Evolutionary conservation across 2,329 filamentous ascomycete genomes (phyloP).

Genomic region (Aspergillus melleus): DNA sequence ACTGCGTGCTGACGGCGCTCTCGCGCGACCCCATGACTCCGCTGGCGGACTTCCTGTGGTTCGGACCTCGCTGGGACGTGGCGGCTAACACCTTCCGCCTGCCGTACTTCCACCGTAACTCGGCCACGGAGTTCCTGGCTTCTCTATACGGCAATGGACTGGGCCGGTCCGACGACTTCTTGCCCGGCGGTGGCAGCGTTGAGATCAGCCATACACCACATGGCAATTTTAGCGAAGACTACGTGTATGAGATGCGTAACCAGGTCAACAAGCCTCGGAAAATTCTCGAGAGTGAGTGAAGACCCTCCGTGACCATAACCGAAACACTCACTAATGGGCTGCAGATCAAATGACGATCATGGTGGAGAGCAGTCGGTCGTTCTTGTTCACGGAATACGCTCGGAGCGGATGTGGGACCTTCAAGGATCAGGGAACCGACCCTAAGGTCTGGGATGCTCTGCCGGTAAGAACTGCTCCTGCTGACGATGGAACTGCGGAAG

Average conservation of each 20-base stretch:
- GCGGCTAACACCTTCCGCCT: conserved; percentile 39
- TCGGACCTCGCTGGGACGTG: conserved; percentile 38
- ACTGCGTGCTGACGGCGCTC: conserved; percentile 42
- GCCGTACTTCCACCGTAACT: conserved; percentile 46
- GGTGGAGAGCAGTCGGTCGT: conserved; percentile 30
- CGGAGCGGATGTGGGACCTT: conserved; percentile 27
- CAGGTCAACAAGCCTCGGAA: conserved; percentile 46
- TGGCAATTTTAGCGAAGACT: conserved; percentile 44
- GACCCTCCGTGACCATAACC: not conserved
- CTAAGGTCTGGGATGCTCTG: conserved; percentile 28
- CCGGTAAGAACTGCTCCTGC: conserved; percentile 16
- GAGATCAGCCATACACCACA: conserved; percentile 31
- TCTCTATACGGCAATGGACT: conserved; percentile 30
- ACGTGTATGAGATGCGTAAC: conserved; percentile 47
- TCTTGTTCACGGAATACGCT: conserved; percentile 31
- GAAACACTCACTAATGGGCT: not conserved
- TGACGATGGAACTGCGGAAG: not conserved
- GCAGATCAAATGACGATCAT: conserved; percentile 34
- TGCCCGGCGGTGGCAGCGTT: conserved; percentile 28
- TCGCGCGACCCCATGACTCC: conserved; percentile 35
- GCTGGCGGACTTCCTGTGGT: conserved; percentile 40
- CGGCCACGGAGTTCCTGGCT: conserved; percentile 40
- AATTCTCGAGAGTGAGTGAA: conserved; percentile 39
- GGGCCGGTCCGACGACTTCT: conserved; percentile 28
- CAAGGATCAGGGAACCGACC: conserved; percentile 28